Evolutionary conservation across 805 yeast genomes (phyloP).

Genomic region (Pichia deserticola): DNA sequence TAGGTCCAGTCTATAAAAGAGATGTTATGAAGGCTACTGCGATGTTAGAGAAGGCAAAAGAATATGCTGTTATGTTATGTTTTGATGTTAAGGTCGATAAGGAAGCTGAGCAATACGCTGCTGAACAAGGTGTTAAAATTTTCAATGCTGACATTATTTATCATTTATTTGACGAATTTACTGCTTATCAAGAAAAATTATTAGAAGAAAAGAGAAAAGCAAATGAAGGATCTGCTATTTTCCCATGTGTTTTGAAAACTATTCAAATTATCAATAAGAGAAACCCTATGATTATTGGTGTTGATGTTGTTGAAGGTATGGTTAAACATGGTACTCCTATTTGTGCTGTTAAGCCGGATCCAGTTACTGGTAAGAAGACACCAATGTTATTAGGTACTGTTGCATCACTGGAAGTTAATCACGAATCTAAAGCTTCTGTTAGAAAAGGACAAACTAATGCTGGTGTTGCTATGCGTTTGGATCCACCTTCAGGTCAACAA

Average conservation of each 20-base stretch:
- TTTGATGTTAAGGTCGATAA: slow-evolving; percentile 95
- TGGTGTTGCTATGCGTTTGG: slow-evolving; percentile 98
- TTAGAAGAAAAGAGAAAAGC: slow-evolving; percentile 88
- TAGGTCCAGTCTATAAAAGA: slow-evolving; percentile 97
- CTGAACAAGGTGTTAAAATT: slow-evolving; percentile 82
- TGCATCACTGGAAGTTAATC: slow-evolving; percentile 91
- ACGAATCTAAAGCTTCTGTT: slow-evolving; percentile 68
- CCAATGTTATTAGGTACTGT: slow-evolving; percentile 80
- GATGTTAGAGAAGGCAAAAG: slow-evolving; percentile 95
- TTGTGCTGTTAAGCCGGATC: slow-evolving; percentile 86
- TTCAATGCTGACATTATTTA: slow-evolving; percentile 96
- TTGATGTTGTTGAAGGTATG: slow-evolving; percentile 89
- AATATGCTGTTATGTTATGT: slow-evolving; percentile 95
- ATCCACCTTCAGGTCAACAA: slow-evolving; percentile 83
- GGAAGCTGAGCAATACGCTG: slow-evolving; percentile 98
- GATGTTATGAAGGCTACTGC: slow-evolving; percentile 97
- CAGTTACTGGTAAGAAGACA: slow-evolving; percentile 67
- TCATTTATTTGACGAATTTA: slow-evolving; percentile 91
- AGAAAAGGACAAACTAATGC: slow-evolving; percentile 94
- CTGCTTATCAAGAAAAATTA: slow-evolving; percentile 82
- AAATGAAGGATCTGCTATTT: slow-evolving; percentile 79
- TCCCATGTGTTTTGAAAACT: slow-evolving; percentile 93
- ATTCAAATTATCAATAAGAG: slow-evolving; percentile 96
- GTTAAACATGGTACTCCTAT: slow-evolving; percentile 91
- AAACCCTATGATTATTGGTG: slow-evolving; percentile 99